Evolutionary conservation across 176 grass and related monocot genomes (phyloP).

Genomic region (Urochloa ruziziensis): DNA sequence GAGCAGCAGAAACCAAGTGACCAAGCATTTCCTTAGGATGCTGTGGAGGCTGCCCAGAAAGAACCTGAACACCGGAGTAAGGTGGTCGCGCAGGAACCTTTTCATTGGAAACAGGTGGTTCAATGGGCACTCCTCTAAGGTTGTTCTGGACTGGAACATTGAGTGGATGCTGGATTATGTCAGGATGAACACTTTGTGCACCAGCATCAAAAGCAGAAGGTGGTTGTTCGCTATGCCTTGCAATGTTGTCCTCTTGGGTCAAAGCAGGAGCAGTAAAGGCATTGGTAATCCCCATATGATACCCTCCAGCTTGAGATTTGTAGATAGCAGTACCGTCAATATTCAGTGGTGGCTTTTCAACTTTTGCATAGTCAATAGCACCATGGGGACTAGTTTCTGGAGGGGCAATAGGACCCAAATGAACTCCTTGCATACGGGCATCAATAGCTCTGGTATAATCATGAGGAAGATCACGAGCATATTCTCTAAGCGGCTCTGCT

Average conservation of each 20-base stretch:
- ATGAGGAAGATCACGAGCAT: constrained; percentile 45
- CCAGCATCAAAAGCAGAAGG: constrained; percentile 30
- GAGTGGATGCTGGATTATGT: constrained; percentile 27
- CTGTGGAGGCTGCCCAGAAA: constrained; percentile 21
- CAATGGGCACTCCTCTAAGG: constrained; percentile 6
- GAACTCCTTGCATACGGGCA: constrained; percentile 58
- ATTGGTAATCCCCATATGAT: constrained; percentile 51
- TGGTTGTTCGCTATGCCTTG: constrained; percentile 35
- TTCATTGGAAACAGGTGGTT: constrained; percentile 33
- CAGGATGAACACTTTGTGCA: constrained; percentile 31
- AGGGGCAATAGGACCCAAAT: constrained; percentile 52
- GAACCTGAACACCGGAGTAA: constrained; percentile 35
- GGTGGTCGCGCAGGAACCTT: constrained; percentile 35
- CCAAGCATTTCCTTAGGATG: constrained; percentile 43
- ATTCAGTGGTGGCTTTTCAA: constrained; percentile 39
- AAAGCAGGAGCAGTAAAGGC: constrained; percentile 34
- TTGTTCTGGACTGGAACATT: constrained; percentile 47
- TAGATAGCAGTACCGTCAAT: constrained; percentile 34
- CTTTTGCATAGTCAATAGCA: constrained; percentile 17
- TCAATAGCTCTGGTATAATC: constrained; percentile 55
- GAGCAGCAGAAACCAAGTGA: constrained; percentile 37
- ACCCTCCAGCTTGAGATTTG: constrained; percentile 61
- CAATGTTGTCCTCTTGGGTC: constrained; percentile 49
- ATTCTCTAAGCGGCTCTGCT: constrained; percentile 49
- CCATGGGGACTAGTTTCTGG: constrained; percentile 51